Base-by-base conservation (phyloP, 2,329 filamentous ascomycete species). In the Cephalotrichum gorgonifer region DNA sequence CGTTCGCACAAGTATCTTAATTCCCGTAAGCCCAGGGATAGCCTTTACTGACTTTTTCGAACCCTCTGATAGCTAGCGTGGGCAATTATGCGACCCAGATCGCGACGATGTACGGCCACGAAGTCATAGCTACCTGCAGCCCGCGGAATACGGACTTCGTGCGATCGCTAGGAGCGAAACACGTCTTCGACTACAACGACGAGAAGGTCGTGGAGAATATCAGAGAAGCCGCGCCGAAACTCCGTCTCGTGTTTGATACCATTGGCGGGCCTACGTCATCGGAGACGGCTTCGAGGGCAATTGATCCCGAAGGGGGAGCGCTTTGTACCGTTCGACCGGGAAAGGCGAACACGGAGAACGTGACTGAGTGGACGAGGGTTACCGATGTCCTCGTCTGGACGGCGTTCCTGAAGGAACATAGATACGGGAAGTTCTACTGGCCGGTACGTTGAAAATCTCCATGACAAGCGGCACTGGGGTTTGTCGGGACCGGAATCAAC, bases 111-210 rank as follows among this genome's bases (percentile, higher is more conserved):
- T 66, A 64, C 2, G 65, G 64, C 2, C 61, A 63, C 23, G 55
- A 52, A 11, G 65, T 70, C 6, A 56, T 66, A 14, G 54, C 66
- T 2, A 69, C 66, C 5, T 56, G 60, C 23, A 68, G 67, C 31
- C 59, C 64, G 2, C 52, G 54, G 33, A 72, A 74, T 56, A 61
- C 61, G 38, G 63, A 61, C 3, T 63, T 69, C 15, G 61, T 70
- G 30, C 60, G 62, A 48, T 59, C 57, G 1, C 64, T 69, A 6
- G 75, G 75, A 22, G 74, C 73, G 4, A 66, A 68, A 17, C 57
- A 58, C 3, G 64, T 62, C 23, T 71, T 76, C 51, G 71, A 78
- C 61, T 74, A 78, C 59, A 51, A 54, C 45, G 51, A 52, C 39
- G 60, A 63, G 1, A 62, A 64, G 1, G 65, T 69, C 3, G 58